Evolutionary conservation across 345 rosid species (phyloP), one percentile per base, ranked within the genome.

Genomic region (Populus simonii): DNA sequence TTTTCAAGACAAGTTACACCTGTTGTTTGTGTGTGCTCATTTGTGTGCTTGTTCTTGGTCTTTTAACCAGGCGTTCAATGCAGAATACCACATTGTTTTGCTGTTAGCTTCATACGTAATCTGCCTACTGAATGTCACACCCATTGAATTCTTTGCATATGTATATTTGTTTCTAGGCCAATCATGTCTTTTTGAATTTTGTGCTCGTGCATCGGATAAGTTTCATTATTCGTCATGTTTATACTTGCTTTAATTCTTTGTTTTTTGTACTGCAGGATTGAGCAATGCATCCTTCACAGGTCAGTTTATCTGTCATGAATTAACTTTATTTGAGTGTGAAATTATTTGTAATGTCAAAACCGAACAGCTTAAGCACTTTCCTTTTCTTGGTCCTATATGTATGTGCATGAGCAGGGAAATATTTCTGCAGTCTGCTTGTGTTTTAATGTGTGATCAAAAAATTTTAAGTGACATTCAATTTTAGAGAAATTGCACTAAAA

Each of bases 231-330:
- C 11, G 1, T 57, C 39, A 68, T 38, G 45, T 38, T n/a, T 68
- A 10, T 59, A 22, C 63, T 62, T n/a, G 68, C 43, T 7, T 71
- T 70, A 57, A 57, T 45, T 74, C 38, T 83, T 63, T 73, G 35
- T 74, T 39, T 70, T 17, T 38, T 72, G 29, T 35, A 41, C 6
- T 87, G 88, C 91, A 93, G 98, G 85, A 78, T 80, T 93, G 72
- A 81, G 86, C 89, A 91, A 93, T 80, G 87, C 85, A 62, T 89
- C 96, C 65, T 84, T 90, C 55, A 59, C 85, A 61, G 94, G 98
- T 93, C 78, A 84, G 90, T 87, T 77, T 55, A 75, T 51, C 41
- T 68, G 39, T 72, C 47, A 36, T 53, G 31, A 38, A 41, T 33
- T 51, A 20, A 31, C 25, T 33, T 45, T 38, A 53, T 33, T 45